These are phyloP conservation scores for Aspergillus sclerotioniger DNA, from an alignment of 495 filamentous ascomycete genomes.

Conservation along the genomic window DNA sequence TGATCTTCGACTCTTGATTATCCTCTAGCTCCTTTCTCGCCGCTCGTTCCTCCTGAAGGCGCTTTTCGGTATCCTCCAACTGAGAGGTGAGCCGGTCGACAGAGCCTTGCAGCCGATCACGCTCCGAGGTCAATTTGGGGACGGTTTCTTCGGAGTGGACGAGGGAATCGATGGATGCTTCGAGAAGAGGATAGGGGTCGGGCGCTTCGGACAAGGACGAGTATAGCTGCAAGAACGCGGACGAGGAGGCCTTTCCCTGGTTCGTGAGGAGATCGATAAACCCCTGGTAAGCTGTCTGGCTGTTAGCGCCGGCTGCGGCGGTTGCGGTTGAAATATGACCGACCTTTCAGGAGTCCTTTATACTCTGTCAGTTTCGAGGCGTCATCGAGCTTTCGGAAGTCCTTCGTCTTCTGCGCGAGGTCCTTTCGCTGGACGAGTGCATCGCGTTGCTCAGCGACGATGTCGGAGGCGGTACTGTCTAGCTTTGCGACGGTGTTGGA, in stretches of 20 bases:
- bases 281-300: constrained; percentile 78
- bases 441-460: constrained; percentile 87
- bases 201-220: constrained; percentile 91
- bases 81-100: constrained; percentile 84
- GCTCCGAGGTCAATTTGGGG: constrained; percentile 82
- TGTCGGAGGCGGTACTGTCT: constrained; percentile 88
- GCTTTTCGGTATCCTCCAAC: constrained; percentile 78
- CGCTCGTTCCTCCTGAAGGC: constrained; percentile 69
- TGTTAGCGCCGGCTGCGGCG: neutral
- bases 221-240: constrained; percentile 88
- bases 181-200: constrained; percentile 93
- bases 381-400: constrained; percentile 94
- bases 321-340: constrained; percentile 1
- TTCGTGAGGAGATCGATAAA: constrained; percentile 96
- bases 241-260: constrained; percentile 87
- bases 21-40: constrained; percentile 73
- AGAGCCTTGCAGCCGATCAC: constrained; percentile 76
- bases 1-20: constrained; percentile 69
- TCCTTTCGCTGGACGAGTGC: constrained; percentile 93
- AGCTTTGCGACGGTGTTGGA: constrained; percentile 81
- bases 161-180: constrained; percentile 93
- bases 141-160: constrained; percentile 86
- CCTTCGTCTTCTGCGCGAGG: constrained; percentile 96
- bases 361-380: constrained; percentile 80
- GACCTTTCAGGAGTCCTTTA: constrained; percentile 86